phyloP scores from a whole-genome alignment of 108 stramenopile species.

The Aurantiochytrium sp. region DNA sequence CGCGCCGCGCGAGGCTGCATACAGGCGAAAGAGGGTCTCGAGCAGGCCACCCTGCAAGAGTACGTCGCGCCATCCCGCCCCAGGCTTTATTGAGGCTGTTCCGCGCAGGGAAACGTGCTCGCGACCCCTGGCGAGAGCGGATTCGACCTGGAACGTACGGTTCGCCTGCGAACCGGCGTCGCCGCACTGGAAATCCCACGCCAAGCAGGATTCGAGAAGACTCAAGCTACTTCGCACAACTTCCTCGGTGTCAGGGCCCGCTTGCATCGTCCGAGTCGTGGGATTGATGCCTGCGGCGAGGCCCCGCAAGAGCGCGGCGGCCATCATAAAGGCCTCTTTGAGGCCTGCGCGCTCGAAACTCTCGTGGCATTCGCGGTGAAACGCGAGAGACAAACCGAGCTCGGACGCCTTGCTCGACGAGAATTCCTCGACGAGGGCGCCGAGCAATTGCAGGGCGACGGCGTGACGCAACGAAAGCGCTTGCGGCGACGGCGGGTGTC shows the following conservation, averaged over 20 bases:
- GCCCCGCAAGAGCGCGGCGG: not conserved
- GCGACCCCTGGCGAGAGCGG: not conserved
- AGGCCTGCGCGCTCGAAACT: not conserved
- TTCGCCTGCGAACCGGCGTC: not conserved
- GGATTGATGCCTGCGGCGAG: not conserved
- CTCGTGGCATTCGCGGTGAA: slow-evolving; percentile 5
- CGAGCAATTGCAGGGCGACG: not conserved
- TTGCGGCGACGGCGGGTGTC: not conserved
- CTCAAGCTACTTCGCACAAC: not conserved
- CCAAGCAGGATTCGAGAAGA: not conserved
- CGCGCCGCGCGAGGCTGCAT: not conserved
- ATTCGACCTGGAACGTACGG: not conserved
- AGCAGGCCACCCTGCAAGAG: not conserved
- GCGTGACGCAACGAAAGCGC: not conserved
- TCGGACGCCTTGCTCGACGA: not conserved
- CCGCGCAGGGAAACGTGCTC: not conserved
- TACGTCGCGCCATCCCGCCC: not conserved
- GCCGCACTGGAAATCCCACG: not conserved
- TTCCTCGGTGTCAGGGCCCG: not conserved
- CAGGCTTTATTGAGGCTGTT: not conserved
- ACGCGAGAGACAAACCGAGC: not conserved
- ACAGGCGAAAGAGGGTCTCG: not conserved
- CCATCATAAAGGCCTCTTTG: not conserved
- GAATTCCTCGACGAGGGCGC: not conserved
- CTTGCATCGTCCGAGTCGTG: not conserved